Percentiles rank a stretch among this genome's conserved stretches.
Conservation (phyloP, 441 rosid genomes). For the Melianthus villosus region DNA sequence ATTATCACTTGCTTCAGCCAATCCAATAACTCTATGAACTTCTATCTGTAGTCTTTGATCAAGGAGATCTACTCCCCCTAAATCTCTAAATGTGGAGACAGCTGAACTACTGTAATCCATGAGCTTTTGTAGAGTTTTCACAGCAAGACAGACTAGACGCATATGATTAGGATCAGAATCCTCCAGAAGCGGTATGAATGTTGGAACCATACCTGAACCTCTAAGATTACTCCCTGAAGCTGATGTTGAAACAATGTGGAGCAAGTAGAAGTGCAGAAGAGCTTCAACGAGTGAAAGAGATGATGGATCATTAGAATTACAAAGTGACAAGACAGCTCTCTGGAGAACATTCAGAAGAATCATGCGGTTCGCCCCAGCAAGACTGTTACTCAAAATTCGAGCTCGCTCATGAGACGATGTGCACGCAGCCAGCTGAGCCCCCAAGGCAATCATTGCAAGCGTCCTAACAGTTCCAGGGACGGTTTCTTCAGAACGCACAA, state of each 20-base stretch:
- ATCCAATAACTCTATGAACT: slow-evolving; percentile 63
- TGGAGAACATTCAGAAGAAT: slow-evolving; percentile 47
- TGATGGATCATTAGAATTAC: slow-evolving; percentile 85
- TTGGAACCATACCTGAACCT: slow-evolving; percentile 90
- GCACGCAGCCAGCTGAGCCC: slow-evolving; percentile 73
- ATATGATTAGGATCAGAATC: slow-evolving; percentile 85
- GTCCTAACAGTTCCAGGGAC: slow-evolving; percentile 80
- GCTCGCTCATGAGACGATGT: slow-evolving; percentile 89
- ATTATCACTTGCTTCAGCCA: slow-evolving; percentile 32
- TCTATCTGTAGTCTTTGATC: slow-evolving; percentile 80
- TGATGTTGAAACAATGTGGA: slow-evolving; percentile 84
- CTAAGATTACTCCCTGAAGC: no score
- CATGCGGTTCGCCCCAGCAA: no score
- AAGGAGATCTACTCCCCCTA: slow-evolving; percentile 94
- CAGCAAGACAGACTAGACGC: slow-evolving; percentile 82
- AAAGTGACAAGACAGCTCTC: slow-evolving; percentile 71
- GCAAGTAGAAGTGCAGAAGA: no score
- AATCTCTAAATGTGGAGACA: slow-evolving; percentile 79
- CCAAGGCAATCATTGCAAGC: slow-evolving; percentile 63
- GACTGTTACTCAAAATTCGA: no score
- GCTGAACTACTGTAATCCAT: slow-evolving; percentile 97
- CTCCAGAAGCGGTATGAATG: slow-evolving; percentile 84
- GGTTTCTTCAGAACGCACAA: slow-evolving; percentile 67
- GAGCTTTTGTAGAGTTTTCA: slow-evolving; percentile 76
- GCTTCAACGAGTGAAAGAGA: slow-evolving; percentile 80